Base-by-base conservation (phyloP, 352 stramenopile genomes). In the Phytophthora multivora region DNA sequence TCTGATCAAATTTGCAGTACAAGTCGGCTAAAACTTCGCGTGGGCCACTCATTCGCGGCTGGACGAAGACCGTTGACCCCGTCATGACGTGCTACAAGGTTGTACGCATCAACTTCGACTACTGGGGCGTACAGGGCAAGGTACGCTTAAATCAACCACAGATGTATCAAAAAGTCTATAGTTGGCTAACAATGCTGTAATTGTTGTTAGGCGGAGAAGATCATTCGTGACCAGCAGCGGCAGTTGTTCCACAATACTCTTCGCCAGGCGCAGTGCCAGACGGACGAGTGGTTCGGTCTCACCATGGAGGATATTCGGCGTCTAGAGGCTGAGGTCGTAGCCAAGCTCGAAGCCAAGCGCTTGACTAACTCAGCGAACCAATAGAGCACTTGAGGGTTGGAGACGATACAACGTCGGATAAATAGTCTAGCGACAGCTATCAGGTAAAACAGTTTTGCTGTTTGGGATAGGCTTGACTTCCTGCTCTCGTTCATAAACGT, bases 41-140 rank as follows among this genome's bases (percentile, higher is more conserved):
- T 47, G 87, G 87, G 12, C 86, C 86, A 30, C 71, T 96, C 5
- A 19, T 73, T 19, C 76, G 73, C 35, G 86, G 72, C 47, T 96
- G 86, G 87, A 63, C 76, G 45, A 80, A 86, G 59, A 89, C 77
- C 4, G 78, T 90, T 8, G 69, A 86, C 16, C 86, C 84, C 8
- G 45, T 95, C 58, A 93, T 93, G 86, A 95, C 86, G 42, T 95
- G 86, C 69, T 90, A 92, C 77, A 95, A 95, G 72, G 79, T 83
- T 42, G 86, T 93, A 56, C 83, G 84, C 60, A 80, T 95, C 66
- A 93, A 93, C 71, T 95, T 95, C 60, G 84, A 95, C 63, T 95
- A 95, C 71, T 95, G 84, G 86, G 80, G 82, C 53, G 84, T 95
- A 26, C 82, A 92, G 70, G 69, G 79, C 69, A 90, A 91, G 58